Base-by-base conservation (phyloP, 306 rosid species). In the Lupinus albus region DNA sequence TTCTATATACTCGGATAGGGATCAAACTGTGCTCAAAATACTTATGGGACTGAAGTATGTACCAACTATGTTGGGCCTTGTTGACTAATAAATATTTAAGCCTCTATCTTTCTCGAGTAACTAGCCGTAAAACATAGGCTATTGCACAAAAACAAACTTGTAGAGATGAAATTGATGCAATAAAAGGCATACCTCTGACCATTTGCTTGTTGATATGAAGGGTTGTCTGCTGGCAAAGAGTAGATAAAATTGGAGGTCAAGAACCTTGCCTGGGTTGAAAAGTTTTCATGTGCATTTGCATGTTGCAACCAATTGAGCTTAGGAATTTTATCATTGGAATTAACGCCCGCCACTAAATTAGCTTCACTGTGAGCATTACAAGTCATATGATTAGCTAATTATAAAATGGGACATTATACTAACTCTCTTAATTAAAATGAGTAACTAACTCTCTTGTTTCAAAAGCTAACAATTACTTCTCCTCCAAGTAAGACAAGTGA, bases 251-350 rank as follows among this genome's bases (percentile, higher is more conserved):
- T 82, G 14, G 97, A 93, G 72, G 74, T 71, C 76, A 88, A 71
- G 69, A 81, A 76, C 33, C 78, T 76, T 61, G 69, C 61, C 38
- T 84, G 96, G 73, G 62, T 63, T 1, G 86, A 79, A 85, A 90
- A 93, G 75, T 83, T 80, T 6, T 82, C 64, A 15, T 81, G 91
- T 28, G 89, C 87, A 20, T 77, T 79, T 18, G 77, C 65, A 75
- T 93, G 99, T 45, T 80, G 84, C 67, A 15, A 66, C 93, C 86
- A 90, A 79, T 83, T 84, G 72, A 74, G 78, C 77, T 71, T 82
- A 6, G 89, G 87, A 69, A 62, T 68, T 17, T 74, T 67, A 46
- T 66, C 84, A 45, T 68, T 67, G 28, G n/a, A 33, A 4, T 61
- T 72, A 46, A 12, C 30, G 73, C 46, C 84, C 17, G 44, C 48